Percentiles rank a stretch among this genome's conserved stretches.
Evolutionary conservation across 2,329 filamentous ascomycete species (phyloP).

Genomic region (Colletotrichum incanum): DNA sequence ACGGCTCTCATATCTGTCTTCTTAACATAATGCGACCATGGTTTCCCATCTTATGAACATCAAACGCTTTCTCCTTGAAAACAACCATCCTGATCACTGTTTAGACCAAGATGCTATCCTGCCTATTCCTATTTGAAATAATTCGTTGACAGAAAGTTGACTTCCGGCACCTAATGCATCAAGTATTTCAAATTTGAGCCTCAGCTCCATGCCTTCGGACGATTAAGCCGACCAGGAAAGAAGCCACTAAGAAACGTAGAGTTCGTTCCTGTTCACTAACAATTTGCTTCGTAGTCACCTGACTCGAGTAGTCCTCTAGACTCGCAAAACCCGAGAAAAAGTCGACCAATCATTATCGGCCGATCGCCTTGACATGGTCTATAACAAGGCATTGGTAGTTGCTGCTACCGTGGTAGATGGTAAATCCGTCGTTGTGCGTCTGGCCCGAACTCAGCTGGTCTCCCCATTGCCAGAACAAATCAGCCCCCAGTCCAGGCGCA

Average conservation of each 20-base stretch:
- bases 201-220: no score
- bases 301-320: not conserved
- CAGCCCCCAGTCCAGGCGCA: conserved; percentile 46
- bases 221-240: no score
- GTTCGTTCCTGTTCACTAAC: not conserved
- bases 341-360: not conserved
- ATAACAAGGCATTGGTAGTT: conserved; percentile 58
- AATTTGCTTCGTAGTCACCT: not conserved
- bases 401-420: conserved; percentile 55
- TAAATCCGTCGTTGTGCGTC: conserved; percentile 56
- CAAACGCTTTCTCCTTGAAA: no score
- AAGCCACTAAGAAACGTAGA: no score
- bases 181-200: not conserved
- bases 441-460: conserved; percentile 54
- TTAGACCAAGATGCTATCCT: no score
- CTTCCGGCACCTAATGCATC: no score
- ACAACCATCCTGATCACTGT: no score
- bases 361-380: conserved; percentile 48
- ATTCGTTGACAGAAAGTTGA: no score
- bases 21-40: no score
- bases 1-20: not conserved
- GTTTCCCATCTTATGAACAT: no score
- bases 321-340: not conserved
- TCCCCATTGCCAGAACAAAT: conserved; percentile 52
- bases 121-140: no score